Conservation (phyloP, 2,329 filamentous ascomycete genomes). For the Phoma herbarum region DNA sequence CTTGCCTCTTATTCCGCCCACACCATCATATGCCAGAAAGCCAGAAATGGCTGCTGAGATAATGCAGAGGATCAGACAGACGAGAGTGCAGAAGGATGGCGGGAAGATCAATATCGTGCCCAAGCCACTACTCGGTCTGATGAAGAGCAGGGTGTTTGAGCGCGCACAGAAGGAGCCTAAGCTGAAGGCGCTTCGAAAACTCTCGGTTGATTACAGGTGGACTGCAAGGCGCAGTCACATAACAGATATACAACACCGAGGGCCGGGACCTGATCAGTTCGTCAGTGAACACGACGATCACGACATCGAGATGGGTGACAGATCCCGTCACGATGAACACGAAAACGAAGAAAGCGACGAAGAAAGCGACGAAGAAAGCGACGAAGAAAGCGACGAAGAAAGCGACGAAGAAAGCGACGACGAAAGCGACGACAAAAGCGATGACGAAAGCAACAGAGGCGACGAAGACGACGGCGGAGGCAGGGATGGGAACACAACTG, state of each 20-base stretch:
- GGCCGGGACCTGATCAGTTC: neutral
- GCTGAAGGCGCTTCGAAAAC: neutral
- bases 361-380: neutral
- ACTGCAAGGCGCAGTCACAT: neutral
- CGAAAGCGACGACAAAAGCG: conserved; percentile 6
- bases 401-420: neutral
- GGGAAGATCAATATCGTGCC: conserved; percentile 31
- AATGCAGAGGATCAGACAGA: conserved; percentile 18
- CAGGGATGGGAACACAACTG: neutral
- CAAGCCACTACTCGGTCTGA: conserved; percentile 26
- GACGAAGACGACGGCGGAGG: neutral
- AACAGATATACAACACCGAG: too few relatives aligned
- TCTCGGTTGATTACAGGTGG: neutral
- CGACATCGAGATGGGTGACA: neutral
- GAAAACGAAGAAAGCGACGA: neutral
- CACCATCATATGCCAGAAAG: conserved; percentile 20
- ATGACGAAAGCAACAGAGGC: neutral
- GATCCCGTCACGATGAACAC: neutral
- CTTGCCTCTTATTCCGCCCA: conserved; percentile 39
- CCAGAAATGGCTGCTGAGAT: conserved; percentile 20
- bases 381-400: too few relatives aligned
- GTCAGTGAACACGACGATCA: neutral
- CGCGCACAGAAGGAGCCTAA: conserved; percentile 5
- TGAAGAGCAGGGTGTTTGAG: conserved; percentile 35
- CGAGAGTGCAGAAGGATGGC: conserved; percentile 6